These are phyloP conservation scores for Lenwebbia sp. DNA, from an alignment of 345 rosid genomes.

Conservation along the genomic window DNA sequence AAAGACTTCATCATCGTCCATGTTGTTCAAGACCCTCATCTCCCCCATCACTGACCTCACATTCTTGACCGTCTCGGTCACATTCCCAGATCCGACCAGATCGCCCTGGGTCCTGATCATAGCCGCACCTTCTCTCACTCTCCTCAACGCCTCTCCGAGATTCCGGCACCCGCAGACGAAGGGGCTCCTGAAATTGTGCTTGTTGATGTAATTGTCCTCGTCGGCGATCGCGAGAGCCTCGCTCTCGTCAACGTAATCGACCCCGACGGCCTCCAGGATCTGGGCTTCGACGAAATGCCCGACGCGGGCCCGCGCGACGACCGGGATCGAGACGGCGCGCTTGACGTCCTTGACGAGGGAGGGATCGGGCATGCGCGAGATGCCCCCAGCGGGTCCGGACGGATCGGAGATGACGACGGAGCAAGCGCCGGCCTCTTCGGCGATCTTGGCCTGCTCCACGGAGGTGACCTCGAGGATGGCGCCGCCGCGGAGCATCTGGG, in stretches of 20 bases:
- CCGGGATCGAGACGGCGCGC: constrained; percentile 43
- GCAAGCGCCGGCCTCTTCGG: constrained; percentile 59
- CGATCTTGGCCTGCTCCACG: constrained; percentile 47
- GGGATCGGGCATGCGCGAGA: constrained; percentile 53
- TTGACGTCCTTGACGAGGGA: constrained; percentile 35
- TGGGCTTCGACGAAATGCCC: constrained; percentile 72
- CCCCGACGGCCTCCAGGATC: constrained; percentile 43
- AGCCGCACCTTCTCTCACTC: constrained; percentile 33
- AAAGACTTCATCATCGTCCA: constrained; percentile 50
- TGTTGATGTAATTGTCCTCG: constrained; percentile 32
- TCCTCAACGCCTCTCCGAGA: constrained; percentile 29
- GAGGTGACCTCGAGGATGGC: constrained; percentile 35
- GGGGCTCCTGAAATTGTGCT: constrained; percentile 30
- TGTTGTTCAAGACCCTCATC: constrained; percentile 26
- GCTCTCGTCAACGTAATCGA: constrained; percentile 55
- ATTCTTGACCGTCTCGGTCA: constrained; percentile 20
- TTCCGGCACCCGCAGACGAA: constrained; percentile 35
- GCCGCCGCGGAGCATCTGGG: constrained; percentile 66
- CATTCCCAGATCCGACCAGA: constrained; percentile 10
- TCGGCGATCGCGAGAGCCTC: constrained; percentile 41
- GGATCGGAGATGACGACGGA: constrained; percentile 41
- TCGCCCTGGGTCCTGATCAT: constrained; percentile 30
- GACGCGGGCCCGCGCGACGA: constrained; percentile 41
- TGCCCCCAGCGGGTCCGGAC: constrained; percentile 3
- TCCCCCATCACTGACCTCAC: constrained; percentile 30